Conservation (phyloP, 2,329 filamentous ascomycete genomes). For the Colletotrichum brevisporum region DNA sequence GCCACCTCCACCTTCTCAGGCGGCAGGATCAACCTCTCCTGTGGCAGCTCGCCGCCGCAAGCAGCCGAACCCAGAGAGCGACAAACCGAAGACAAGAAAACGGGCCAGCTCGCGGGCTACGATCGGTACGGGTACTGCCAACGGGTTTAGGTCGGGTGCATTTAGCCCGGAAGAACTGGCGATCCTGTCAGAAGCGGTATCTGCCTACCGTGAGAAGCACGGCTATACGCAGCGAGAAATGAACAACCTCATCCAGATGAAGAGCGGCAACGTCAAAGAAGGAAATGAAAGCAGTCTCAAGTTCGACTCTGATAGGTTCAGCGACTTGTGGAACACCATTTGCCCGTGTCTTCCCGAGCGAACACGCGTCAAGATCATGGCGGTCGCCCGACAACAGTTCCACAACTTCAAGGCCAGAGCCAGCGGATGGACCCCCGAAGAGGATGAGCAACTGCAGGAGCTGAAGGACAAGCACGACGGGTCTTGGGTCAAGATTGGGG, state of each 20-base stretch:
- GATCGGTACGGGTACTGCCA: too few species aligned
- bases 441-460: conserved; percentile 67
- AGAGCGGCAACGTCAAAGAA: conserved; percentile 42
- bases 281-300: conserved; percentile 50
- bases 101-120: too few species aligned
- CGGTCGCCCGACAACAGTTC: conserved; percentile 72
- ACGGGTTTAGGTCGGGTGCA: conserved; percentile 48
- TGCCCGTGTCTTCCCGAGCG: conserved; percentile 63
- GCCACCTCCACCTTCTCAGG: too few species aligned
- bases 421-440: conserved; percentile 70
- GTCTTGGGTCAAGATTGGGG: conserved; percentile 74
- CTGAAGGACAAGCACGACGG: conserved; percentile 63
- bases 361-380: conserved; percentile 67
- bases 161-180: conserved; percentile 61
- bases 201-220: conserved; percentile 60
- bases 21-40: too few species aligned
- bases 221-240: conserved; percentile 59
- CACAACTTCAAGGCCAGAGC: conserved; percentile 74
- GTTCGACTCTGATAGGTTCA: conserved; percentile 51
- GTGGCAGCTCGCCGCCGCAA: too few species aligned
- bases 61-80: too few species aligned
- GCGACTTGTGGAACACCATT: conserved; percentile 66
- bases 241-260: conserved; percentile 60
- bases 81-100: too few species aligned
- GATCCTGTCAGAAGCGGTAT: conserved; percentile 57